phyloP scores from a whole-genome alignment of 495 filamentous ascomycete genomes.

The Xylaria acuta region DNA sequence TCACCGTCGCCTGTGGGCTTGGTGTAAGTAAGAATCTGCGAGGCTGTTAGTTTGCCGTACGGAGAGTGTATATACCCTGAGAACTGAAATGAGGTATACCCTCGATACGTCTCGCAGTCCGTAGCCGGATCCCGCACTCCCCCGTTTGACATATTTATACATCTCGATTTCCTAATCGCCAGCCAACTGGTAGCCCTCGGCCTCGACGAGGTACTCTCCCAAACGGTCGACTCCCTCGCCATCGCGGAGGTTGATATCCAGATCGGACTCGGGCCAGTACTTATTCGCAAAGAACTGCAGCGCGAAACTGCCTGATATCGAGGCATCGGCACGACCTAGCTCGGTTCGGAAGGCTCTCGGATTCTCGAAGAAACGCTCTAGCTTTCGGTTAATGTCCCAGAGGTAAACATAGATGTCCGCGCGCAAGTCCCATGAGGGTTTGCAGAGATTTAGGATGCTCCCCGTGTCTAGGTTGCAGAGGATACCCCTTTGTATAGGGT shows the following conservation, averaged over 20 bases:
- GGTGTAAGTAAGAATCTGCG: not conserved
- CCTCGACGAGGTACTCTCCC: not conserved
- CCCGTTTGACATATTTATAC: not conserved
- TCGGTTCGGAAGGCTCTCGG: not conserved
- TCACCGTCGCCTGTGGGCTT: not conserved
- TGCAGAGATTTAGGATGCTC: not conserved
- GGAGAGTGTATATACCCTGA: too few species aligned
- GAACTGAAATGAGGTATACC: not conserved
- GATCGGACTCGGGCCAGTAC: not conserved
- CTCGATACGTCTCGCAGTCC: not conserved
- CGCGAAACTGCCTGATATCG: constrained; percentile 2
- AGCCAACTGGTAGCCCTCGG: not conserved
- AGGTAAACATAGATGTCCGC: not conserved
- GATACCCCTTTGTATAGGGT: not conserved
- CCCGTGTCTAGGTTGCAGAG: not conserved
- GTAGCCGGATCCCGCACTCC: not conserved
- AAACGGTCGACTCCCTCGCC: not conserved
- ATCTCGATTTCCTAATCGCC: not conserved
- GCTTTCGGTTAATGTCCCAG: not conserved
- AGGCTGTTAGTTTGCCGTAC: not conserved
- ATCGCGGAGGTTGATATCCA: not conserved
- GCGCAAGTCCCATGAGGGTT: not conserved
- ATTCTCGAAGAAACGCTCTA: not conserved
- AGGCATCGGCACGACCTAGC: not conserved
- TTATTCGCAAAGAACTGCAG: constrained; percentile 7